Evolutionary conservation across 2,329 filamentous ascomycete genomes (phyloP).

Genomic region (Phaeosphaeriaceae sp.): DNA sequence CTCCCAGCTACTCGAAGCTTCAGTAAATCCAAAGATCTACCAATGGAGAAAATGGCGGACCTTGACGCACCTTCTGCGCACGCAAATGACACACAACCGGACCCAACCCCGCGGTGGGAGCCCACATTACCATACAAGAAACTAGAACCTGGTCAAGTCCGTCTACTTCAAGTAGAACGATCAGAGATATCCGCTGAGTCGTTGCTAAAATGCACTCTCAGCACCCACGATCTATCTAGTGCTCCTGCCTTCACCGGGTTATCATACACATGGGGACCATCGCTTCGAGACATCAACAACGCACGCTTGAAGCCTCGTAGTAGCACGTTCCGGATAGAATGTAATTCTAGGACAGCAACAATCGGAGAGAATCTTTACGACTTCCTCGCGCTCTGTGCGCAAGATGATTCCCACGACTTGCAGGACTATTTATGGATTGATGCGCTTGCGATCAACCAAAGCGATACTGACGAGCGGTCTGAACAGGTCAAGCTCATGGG

Average conservation of each 20-base stretch:
- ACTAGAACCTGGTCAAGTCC: slow-evolving; percentile 10
- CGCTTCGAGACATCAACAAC: slow-evolving; percentile 1
- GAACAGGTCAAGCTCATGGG: slow-evolving; percentile 15
- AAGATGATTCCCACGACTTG: neutral
- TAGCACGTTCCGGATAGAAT: slow-evolving; percentile 2
- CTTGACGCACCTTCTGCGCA: neutral
- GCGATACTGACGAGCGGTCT: slow-evolving; percentile 8
- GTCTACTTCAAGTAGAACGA: slow-evolving; percentile 12
- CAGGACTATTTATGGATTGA: slow-evolving; percentile 18
- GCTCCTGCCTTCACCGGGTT: slow-evolving; percentile 15
- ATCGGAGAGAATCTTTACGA: slow-evolving; percentile 21
- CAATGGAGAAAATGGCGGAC: neutral
- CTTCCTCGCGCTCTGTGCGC: slow-evolving; percentile 13
- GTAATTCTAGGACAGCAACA: slow-evolving; percentile 9
- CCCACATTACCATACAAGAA: neutral
- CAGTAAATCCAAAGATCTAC: too few species aligned
- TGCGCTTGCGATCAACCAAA: slow-evolving; percentile 15
- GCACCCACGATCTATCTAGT: slow-evolving; percentile 7
- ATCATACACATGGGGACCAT: slow-evolving; percentile 27
- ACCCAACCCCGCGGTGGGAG: neutral
- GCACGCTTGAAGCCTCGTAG: neutral
- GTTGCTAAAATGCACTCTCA: slow-evolving; percentile 12
- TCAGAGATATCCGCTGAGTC: neutral
- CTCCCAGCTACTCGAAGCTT: too few species aligned
- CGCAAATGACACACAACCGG: neutral